A percentile compares a stretch with the other conserved stretches of the same genome.
phyloP scores from a whole-genome alignment of 208 protist genomes.

The Acanthamoeba sp. region DNA sequence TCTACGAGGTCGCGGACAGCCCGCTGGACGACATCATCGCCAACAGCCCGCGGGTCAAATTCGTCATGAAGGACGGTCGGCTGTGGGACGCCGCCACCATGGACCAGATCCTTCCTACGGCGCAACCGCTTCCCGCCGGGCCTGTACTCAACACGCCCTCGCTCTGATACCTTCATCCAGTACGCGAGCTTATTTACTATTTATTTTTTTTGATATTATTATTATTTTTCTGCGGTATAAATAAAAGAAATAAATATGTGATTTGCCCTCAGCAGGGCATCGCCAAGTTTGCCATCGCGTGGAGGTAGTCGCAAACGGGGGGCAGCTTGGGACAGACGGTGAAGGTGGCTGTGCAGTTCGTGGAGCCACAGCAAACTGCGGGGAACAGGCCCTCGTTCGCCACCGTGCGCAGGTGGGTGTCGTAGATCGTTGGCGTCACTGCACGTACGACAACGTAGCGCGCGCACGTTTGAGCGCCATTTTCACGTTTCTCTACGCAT shows the following conservation, averaged over 20 bases:
- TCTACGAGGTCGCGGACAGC: background rate
- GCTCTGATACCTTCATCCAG: no score
- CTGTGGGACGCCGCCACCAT: background rate
- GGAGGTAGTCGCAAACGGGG: background rate
- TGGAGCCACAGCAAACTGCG: background rate
- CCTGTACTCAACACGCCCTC: slow-evolving; percentile 33
- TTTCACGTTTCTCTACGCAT: no score
- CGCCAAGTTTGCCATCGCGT: background rate
- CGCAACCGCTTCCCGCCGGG: background rate
- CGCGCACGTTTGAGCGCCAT: background rate
- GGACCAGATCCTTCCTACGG: background rate
- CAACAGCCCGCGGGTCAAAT: background rate
- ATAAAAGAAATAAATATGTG: no score
- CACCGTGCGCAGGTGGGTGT: background rate
- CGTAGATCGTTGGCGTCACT: background rate
- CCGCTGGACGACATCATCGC: slow-evolving; percentile 21
- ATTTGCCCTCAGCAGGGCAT: no score
- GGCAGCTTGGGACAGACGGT: background rate
- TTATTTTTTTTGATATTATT: no score
- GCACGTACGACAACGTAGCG: background rate
- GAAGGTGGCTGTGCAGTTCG: background rate
- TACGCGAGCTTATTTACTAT: no score
- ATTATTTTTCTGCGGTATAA: no score
- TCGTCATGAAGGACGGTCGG: slow-evolving; percentile 43
- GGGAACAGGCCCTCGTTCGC: background rate